Base-by-base conservation (phyloP, 2,329 filamentous ascomycete species). In the Claviceps digitariae region DNA sequence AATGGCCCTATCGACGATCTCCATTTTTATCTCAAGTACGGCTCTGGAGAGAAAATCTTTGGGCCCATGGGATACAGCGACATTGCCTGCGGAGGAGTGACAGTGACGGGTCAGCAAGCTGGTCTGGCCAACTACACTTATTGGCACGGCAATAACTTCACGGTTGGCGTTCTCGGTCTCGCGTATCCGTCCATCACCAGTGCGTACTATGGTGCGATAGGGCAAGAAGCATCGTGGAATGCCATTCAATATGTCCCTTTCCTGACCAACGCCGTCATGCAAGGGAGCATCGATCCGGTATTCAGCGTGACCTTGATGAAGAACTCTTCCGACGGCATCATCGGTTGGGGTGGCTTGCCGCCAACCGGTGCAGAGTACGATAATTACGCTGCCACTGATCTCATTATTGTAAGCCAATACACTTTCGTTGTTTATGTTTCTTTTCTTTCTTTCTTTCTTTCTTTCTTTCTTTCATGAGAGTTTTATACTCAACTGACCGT, bases 111-210 rank as follows among this genome's bases (percentile, higher is more conserved):
- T 34, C 75, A 77, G 61, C 70, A 75, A 58, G 68, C 77, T 46
- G 74, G 70, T 13, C 65, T 79, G 21, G 75, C 73, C 46, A 76
- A 72, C 58, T 65, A 64, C 54, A 76, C 75, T 2, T 70, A 69
- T 60, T 78, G 76, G 75, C 67, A 66, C 53, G 76, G 75, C 47
- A 72, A 77, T 63, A 77, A 77, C 61, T 58, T 71, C 45, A 78
- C 75, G 25, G 73, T 72, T 52, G 76, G 75, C 6, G 65, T 78
- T 46, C 62, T 78, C 21, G 76, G 75, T 0, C 67, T 79, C 54
- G 75, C 73, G 0, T 78, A 76, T 52, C 72, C 74, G 2, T 68
- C 72, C 43, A 62, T 79, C 31, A 77, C 75, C 1, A 76, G 70
- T 50, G 73, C 70, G 13, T 78, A 71, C 56, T 66, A 67, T 29